Percentiles rank a stretch among this genome's conserved stretches.
Conservation (phyloP, 164 flowering plant genomes). For the Warburgia ugandensis region DNA sequence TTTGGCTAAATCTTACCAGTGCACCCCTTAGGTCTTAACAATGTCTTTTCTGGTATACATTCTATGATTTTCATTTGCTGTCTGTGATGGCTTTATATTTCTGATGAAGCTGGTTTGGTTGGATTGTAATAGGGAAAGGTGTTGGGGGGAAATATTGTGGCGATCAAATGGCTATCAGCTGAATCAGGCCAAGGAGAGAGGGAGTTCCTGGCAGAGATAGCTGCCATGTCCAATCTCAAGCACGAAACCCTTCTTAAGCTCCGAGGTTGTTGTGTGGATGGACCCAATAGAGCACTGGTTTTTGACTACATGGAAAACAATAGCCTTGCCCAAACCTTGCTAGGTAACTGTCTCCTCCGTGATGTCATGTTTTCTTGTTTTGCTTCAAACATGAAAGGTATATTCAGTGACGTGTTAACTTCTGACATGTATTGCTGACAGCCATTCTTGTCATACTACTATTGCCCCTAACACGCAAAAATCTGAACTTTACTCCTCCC, state of each 20-base stretch:
- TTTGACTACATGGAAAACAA: slow-evolving; percentile 79
- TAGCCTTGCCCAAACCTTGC: slow-evolving; percentile 68
- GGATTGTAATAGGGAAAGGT: slow-evolving; percentile 53
- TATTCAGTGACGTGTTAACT: neutral
- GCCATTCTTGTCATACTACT: neutral
- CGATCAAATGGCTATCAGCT: slow-evolving; percentile 82
- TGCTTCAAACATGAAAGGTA: neutral
- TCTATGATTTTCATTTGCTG: too few species aligned
- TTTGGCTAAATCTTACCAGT: neutral
- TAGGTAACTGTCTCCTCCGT: slow-evolving; percentile 36
- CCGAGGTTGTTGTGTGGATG: slow-evolving; percentile 80
- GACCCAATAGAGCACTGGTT: slow-evolving; percentile 61
- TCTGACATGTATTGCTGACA: neutral
- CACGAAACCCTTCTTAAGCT: slow-evolving; percentile 79
- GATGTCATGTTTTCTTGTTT: neutral
- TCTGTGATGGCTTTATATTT: too few species aligned
- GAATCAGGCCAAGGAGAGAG: slow-evolving; percentile 70
- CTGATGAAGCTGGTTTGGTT: neutral
- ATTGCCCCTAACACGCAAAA: too few species aligned
- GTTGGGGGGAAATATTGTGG: slow-evolving; percentile 58
- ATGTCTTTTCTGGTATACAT: too few species aligned
- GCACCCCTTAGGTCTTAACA: neutral
- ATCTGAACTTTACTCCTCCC: too few species aligned
- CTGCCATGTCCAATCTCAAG: slow-evolving; percentile 53
- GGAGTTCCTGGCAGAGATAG: slow-evolving; percentile 80